Base-by-base conservation (phyloP, 306 rosid genomes). In the Prinsepia uniflora region DNA sequence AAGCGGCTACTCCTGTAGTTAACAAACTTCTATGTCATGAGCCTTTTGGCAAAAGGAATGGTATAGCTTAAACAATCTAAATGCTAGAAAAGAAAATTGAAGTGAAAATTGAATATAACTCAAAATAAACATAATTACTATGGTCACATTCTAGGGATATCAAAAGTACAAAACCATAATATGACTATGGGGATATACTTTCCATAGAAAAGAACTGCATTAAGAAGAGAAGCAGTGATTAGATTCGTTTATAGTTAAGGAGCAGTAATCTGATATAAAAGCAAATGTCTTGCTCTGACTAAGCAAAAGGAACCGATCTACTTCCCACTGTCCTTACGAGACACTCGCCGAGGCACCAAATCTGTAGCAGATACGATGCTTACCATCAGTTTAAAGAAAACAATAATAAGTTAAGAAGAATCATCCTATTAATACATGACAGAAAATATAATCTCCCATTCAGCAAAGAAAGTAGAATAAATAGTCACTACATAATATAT, bases 281-380 rank as follows among this genome's bases (percentile, higher is more conserved):
- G 67, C 69, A 60, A 49, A 67, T 56, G 59, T 64, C 79, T 76
- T 64, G 78, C 68, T 50, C 79, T 70, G 62, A 62, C 71, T 72
- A 76, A 74, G 78, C 19, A 78, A 72, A 68, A 81, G 77, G 80
- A 79, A 78, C 76, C 64, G 74, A 81, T 68, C 74, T 67, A 86
- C 87, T 84, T 77, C 84, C 84, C 86, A 62, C 76, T 79, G 73
- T 84, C 82, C 78, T 73, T 79, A 73, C 75, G 74, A 72, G 83
- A 79, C 63, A 80, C 20, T 80, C 81, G 75, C 86, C 84, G 36
- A 81, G 57, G 74, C 74, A 70, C 55, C 74, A 57, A 81, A 86
- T 86, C 89, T 84, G 89, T 89, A 78, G 82, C 82, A 68, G 72
- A 76, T 56, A 57, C 40, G 76, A 84, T 56, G 81, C 81, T 77